These are phyloP conservation scores for Penicillium steckii DNA, from an alignment of 495 filamentous ascomycete genomes.

Conservation along the genomic window DNA sequence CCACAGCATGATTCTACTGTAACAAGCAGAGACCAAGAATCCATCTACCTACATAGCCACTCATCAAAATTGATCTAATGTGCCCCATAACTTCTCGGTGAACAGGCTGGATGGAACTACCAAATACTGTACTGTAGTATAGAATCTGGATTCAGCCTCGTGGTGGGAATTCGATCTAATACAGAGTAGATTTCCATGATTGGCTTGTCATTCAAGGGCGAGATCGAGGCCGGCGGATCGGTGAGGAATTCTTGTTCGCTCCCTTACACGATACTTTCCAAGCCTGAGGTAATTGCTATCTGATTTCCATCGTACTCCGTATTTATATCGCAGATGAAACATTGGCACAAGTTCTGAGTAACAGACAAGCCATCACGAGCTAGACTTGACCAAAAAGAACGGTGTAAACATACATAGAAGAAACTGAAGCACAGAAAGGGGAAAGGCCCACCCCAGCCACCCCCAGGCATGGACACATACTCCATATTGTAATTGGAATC, in stretches of 20 bases:
- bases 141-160: constrained; percentile 16
- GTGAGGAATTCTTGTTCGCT: neutral
- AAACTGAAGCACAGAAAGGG: neutral
- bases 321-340: no score
- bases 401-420: no score
- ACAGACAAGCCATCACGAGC: no score
- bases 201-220: constrained; percentile 16
- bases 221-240: constrained; percentile 1
- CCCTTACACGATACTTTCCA: neutral
- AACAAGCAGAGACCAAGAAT: constrained; percentile 7
- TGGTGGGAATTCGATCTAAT: constrained; percentile 12
- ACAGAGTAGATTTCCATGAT: no score
- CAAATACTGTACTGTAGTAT: no score
- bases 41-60: constrained; percentile 3
- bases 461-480: neutral
- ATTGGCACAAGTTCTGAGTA: no score
- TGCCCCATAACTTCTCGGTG: neutral
- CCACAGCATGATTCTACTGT: neutral
- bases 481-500: constrained; percentile 5
- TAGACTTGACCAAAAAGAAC: no score
- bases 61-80: constrained; percentile 2
- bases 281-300: neutral
- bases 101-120: neutral
- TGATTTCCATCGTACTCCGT: neutral
- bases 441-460: neutral